These are phyloP conservation scores for Apiospora sp. DNA, from an alignment of 2,329 filamentous ascomycete species.

Conservation along the genomic window DNA sequence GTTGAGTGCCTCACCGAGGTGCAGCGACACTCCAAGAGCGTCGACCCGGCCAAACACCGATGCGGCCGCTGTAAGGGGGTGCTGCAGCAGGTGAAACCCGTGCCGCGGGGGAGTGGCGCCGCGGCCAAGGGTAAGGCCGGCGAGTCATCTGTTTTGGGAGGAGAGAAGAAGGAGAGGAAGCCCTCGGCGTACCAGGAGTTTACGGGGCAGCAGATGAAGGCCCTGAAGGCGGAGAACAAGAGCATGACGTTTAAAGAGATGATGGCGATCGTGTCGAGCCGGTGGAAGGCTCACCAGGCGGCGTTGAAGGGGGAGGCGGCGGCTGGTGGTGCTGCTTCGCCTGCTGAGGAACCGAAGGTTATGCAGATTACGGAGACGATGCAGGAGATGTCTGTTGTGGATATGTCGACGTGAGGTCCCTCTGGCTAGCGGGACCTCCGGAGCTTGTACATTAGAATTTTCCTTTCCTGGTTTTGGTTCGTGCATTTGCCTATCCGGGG, in stretches of 20 bases:
- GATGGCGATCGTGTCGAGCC: conserved; percentile 68
- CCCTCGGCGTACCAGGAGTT: conserved; percentile 63
- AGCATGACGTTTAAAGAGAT: conserved; percentile 65
- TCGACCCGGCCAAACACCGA: conserved; percentile 73
- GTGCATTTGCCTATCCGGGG: background rate
- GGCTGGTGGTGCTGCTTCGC: background rate
- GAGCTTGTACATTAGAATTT: background rate
- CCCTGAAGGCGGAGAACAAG: conserved; percentile 37
- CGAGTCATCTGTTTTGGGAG: background rate
- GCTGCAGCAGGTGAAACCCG: conserved; percentile 81
- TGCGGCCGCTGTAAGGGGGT: conserved; percentile 79
- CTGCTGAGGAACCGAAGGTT: background rate
- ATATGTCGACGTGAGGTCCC: background rate
- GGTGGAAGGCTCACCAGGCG: conserved; percentile 67
- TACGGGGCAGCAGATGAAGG: conserved; percentile 38
- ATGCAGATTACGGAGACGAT: conserved; percentile 11
- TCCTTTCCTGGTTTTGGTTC: background rate
- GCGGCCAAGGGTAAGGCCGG: conserved; percentile 9
- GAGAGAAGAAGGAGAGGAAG: conserved; percentile 26
- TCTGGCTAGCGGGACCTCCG: background rate
- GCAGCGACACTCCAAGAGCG: conserved; percentile 85
- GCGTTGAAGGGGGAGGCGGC: conserved; percentile 63
- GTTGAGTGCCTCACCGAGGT: conserved; percentile 73
- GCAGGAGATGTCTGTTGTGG: conserved; percentile 8
- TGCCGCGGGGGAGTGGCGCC: conserved; percentile 59